Evolutionary conservation across 495 filamentous ascomycete genomes (phyloP).

Genomic region (Hyaloscypha hepaticicola): DNA sequence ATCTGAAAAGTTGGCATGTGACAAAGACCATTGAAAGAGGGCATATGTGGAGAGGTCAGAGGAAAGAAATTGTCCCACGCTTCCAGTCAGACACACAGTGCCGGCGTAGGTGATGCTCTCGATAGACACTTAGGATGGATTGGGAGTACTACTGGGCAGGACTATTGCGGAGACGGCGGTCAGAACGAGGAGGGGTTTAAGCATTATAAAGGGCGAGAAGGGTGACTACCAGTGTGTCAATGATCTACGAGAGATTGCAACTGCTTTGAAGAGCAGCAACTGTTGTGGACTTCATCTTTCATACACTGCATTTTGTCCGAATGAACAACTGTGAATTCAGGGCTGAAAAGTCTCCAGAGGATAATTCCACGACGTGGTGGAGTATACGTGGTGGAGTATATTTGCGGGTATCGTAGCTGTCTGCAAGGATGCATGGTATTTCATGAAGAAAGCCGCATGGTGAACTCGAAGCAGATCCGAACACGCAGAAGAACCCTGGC

Average conservation of each 20-base stretch:
- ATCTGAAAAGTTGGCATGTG: background rate
- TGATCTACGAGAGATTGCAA: too few species aligned
- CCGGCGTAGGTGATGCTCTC: slow-evolving; percentile 35
- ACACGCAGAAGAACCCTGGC: too few species aligned
- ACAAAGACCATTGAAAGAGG: slow-evolving; percentile 7
- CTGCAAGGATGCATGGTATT: too few species aligned
- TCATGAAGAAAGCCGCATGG: too few species aligned
- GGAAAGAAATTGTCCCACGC: slow-evolving; percentile 31
- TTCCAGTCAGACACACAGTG: slow-evolving; percentile 38
- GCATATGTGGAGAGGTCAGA: slow-evolving; percentile 34
- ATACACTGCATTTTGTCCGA: too few species aligned
- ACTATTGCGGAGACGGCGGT: background rate
- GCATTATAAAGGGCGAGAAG: background rate
- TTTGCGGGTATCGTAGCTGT: too few species aligned
- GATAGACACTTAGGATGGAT: background rate
- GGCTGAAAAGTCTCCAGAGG: too few species aligned
- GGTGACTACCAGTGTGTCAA: background rate
- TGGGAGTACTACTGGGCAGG: background rate
- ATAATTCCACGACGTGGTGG: too few species aligned
- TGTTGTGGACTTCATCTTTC: background rate
- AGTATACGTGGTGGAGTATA: too few species aligned
- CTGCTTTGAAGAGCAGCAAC: background rate
- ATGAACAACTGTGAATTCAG: too few species aligned
- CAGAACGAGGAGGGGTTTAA: slow-evolving; percentile 12
- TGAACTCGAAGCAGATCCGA: too few species aligned